Percentiles rank a stretch among this genome's conserved stretches.
phyloP scores from a whole-genome alignment of 805 yeast genomes.

The Ogataea glucozyma region DNA sequence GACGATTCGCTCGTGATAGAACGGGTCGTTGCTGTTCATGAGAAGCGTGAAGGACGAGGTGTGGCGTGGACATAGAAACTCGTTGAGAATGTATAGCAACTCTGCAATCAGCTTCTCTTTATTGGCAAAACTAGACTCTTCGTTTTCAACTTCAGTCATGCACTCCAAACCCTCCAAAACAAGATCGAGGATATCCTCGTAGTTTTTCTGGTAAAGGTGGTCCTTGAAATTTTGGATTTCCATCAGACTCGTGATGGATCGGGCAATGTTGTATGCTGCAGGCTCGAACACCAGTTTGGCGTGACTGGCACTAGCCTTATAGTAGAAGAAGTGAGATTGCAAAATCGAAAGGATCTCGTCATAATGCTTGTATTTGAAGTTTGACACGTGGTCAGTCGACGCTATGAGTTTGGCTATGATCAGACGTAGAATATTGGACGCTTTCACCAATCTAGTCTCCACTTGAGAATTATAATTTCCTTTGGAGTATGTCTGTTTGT shows the following conservation, averaged over 20 bases:
- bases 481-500: conserved; percentile 24
- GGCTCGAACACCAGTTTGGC: conserved; percentile 29
- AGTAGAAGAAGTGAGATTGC: conserved; percentile 19
- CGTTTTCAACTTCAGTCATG: conserved; percentile 9
- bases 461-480: conserved; percentile 24
- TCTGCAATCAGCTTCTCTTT: conserved; percentile 27
- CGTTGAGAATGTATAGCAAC: conserved; percentile 18
- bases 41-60: conserved; percentile 21
- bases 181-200: conserved; percentile 17
- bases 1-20: conserved; percentile 19
- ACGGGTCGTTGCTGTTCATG: conserved; percentile 9
- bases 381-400: conserved; percentile 13
- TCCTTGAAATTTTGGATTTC: conserved; percentile 28
- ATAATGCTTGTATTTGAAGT: conserved; percentile 31
- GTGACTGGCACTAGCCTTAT: conserved; percentile 6
- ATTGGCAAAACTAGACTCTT: conserved; percentile 4
- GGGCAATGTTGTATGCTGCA: conserved; percentile 32
- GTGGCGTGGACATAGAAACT: conserved; percentile 23
- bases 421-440: conserved; percentile 24
- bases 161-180: conserved; percentile 19
- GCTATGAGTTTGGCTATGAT: conserved; percentile 19
- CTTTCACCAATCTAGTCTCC: conserved; percentile 27
- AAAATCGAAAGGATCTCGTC: conserved; percentile 26
- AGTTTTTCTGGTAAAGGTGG: conserved; percentile 25
- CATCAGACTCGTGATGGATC: conserved; percentile 30